Percentiles rank a stretch among this genome's conserved stretches.
Evolutionary conservation across 2,329 filamentous ascomycete genomes (phyloP).

Genomic region (Fusarium tricinctum): DNA sequence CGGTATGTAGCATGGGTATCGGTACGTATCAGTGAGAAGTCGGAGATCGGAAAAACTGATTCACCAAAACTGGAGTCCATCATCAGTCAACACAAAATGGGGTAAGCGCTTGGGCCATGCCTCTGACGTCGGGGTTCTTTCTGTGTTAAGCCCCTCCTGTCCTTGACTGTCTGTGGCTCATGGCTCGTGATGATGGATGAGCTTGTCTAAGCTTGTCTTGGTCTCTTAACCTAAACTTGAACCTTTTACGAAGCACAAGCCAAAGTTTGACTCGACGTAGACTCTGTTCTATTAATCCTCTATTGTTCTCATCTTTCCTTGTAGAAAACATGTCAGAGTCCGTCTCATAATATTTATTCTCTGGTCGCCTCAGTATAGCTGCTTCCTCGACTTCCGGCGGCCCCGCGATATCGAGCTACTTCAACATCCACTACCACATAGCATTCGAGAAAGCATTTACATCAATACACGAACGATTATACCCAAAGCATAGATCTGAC

Average conservation of each 20-base stretch:
- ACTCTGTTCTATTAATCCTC: neutral
- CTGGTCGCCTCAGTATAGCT: slow-evolving; percentile 31
- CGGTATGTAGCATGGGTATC: too few species aligned
- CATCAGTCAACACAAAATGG: neutral
- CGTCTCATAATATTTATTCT: slow-evolving; percentile 30
- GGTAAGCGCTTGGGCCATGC: slow-evolving; percentile 41
- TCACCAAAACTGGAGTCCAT: slow-evolving; percentile 14
- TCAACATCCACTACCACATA: slow-evolving; percentile 9
- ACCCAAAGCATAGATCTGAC: neutral
- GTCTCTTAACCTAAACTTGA: slow-evolving; percentile 14
- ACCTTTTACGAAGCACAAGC: slow-evolving; percentile 5
- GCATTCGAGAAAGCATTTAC: slow-evolving; percentile 5
- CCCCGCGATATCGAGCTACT: slow-evolving; percentile 30
- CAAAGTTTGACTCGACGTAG: neutral
- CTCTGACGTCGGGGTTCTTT: slow-evolving; percentile 43
- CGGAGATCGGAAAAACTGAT: slow-evolving; percentile 42
- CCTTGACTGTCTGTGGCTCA: slow-evolving; percentile 11
- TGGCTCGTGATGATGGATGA: slow-evolving; percentile 38
- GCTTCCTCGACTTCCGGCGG: slow-evolving; percentile 31
- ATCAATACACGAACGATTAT: slow-evolving; percentile 2
- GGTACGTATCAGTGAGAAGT: neutral
- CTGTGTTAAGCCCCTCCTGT: slow-evolving; percentile 37
- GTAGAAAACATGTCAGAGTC: slow-evolving; percentile 36
- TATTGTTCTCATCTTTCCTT: slow-evolving; percentile 7
- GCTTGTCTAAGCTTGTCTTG: slow-evolving; percentile 10